These are phyloP conservation scores for Extremus antarcticus DNA, from an alignment of 495 filamentous ascomycete species.

Conservation along the genomic window DNA sequence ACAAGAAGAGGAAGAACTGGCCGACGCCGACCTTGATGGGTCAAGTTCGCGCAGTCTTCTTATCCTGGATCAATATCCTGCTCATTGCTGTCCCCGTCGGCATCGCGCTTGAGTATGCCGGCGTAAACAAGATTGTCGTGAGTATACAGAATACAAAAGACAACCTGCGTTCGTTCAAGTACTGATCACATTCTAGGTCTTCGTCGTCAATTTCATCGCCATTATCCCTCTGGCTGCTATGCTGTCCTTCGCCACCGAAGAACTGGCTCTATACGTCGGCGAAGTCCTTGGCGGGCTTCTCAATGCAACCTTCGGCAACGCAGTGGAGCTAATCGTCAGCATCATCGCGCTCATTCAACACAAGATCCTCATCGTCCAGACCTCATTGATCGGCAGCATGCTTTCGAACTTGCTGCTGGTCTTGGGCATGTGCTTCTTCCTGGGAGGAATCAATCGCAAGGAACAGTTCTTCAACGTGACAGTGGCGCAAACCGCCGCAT, in stretches of 20 bases:
- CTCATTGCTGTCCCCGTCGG: constrained; percentile 70
- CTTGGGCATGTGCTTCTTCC: constrained; percentile 88
- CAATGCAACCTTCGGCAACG: constrained; percentile 85
- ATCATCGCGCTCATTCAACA: constrained; percentile 57
- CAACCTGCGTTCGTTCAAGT: no score
- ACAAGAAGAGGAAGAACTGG: constrained; percentile 30
- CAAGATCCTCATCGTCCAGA: constrained; percentile 81
- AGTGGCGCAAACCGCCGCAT: constrained; percentile 85
- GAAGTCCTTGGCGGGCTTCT: constrained; percentile 78
- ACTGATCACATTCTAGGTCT: no score
- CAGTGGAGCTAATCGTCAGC: constrained; percentile 83
- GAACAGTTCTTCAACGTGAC: constrained; percentile 88
- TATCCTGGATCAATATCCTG: constrained; percentile 76
- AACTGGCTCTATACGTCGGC: constrained; percentile 41
- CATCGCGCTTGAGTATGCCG: constrained; percentile 56
- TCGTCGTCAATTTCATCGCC: constrained; percentile 79
- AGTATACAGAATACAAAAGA: neutral
- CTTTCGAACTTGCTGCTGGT: constrained; percentile 86
- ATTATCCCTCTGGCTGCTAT: constrained; percentile 48
- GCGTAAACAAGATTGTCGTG: constrained; percentile 45
- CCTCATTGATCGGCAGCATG: constrained; percentile 82
- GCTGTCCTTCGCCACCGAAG: constrained; percentile 35
- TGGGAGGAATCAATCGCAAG: constrained; percentile 60
- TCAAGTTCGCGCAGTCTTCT: constrained; percentile 60
- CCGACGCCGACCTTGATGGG: constrained; percentile 50